phyloP scores from a whole-genome alignment of 805 yeast species.

The Candida methanosorbosa region DNA sequence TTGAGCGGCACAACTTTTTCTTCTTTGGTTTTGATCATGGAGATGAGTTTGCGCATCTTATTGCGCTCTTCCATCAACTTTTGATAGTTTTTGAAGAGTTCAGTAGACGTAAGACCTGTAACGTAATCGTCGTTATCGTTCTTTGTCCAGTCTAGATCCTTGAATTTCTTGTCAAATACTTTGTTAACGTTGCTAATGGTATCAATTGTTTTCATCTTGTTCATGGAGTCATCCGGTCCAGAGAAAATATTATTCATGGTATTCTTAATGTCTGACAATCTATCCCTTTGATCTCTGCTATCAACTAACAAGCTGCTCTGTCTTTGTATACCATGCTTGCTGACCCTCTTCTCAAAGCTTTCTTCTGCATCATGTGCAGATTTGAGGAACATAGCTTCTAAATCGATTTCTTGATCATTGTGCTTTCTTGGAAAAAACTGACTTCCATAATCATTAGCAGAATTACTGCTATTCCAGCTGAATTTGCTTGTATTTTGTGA shows the following conservation, averaged over 20 bases:
- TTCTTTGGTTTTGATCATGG: conserved; percentile 27
- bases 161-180: conserved; percentile 16
- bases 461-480: too few species aligned
- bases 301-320: too few species aligned
- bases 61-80: conserved; percentile 33
- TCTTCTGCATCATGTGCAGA: conserved; percentile 6
- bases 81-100: conserved; percentile 32
- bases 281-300: too few species aligned
- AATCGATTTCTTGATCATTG: conserved; percentile 11
- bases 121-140: conserved; percentile 23
- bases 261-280: not conserved
- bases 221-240: too few species aligned
- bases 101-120: conserved; percentile 20
- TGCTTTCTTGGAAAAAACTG: conserved; percentile 15
- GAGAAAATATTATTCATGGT: too few species aligned
- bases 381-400: conserved; percentile 13
- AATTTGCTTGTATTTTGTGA: not conserved
- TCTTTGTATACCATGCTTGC: too few species aligned
- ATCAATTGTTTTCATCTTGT: too few species aligned
- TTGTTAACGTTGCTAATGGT: conserved; percentile 3
- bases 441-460: conserved; percentile 18
- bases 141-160: conserved; percentile 22
- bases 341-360: not conserved
- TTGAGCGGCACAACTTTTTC: conserved; percentile 24
- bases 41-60: conserved; percentile 25